phyloP scores from a whole-genome alignment of 371 early-diverging fungal species.

The Quaeritorhiza haematococci region DNA sequence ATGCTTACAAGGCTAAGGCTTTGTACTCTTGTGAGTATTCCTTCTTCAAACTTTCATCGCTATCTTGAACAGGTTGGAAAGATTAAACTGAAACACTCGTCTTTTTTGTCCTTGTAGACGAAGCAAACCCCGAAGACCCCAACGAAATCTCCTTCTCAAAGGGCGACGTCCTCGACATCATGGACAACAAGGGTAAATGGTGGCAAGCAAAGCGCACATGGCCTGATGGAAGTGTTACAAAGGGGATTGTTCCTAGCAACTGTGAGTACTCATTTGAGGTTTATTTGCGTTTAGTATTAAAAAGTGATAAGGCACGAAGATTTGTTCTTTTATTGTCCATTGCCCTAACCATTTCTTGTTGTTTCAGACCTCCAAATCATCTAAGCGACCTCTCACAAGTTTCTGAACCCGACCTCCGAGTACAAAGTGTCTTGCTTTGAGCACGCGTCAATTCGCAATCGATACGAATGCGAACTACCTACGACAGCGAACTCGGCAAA shows the following conservation, averaged over 20 bases:
- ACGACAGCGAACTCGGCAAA: too few relatives aligned
- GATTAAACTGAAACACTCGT: slow-evolving; percentile 1
- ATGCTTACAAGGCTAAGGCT: slow-evolving; percentile 53
- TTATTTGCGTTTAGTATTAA: too few relatives aligned
- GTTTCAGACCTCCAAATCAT: too few relatives aligned
- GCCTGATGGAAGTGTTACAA: slow-evolving; percentile 58
- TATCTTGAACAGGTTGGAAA: slow-evolving; percentile 1
- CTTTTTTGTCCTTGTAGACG: slow-evolving; percentile 9
- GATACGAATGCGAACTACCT: too few relatives aligned
- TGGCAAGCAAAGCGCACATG: slow-evolving; percentile 79
- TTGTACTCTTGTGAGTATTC: slow-evolving; percentile 44
- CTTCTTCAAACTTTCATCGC: slow-evolving; percentile 5
- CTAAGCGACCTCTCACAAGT: too few relatives aligned
- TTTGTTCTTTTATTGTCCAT: too few relatives aligned
- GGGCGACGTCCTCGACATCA: slow-evolving; percentile 78
- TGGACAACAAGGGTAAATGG: slow-evolving; percentile 89
- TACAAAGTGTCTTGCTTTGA: too few relatives aligned
- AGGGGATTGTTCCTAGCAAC: slow-evolving; percentile 91
- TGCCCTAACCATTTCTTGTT: too few relatives aligned
- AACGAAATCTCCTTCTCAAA: slow-evolving; percentile 87
- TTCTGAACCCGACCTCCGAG: too few relatives aligned
- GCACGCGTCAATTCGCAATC: too few relatives aligned
- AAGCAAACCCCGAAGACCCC: slow-evolving; percentile 82
- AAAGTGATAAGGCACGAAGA: too few relatives aligned
- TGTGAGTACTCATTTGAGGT: too few relatives aligned